phyloP scores from a whole-genome alignment of 192 early-diverging fungal genomes.

The Spinellus fusiger region DNA sequence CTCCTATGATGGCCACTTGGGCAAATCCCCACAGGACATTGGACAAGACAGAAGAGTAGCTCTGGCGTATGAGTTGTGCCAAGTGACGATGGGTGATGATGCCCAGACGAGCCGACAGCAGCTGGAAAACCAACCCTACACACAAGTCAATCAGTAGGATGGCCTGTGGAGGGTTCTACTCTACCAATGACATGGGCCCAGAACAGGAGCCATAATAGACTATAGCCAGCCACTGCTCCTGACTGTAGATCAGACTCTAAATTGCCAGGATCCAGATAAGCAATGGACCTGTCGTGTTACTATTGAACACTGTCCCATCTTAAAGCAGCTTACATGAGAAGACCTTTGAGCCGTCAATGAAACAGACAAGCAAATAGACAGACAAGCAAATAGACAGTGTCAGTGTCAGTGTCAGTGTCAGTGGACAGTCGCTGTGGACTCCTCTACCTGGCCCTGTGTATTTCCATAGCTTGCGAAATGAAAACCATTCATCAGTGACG shows the following conservation, averaged over 20 bases:
- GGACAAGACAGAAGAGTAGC: constrained; percentile 43
- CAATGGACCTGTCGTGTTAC: constrained; percentile 42
- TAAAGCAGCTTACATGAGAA: background rate
- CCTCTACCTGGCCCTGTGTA: constrained; percentile 59
- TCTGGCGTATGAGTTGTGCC: constrained; percentile 44
- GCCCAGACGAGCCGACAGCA: constrained; percentile 54
- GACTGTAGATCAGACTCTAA: constrained; percentile 65
- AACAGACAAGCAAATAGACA: no score
- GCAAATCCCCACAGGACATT: constrained; percentile 53
- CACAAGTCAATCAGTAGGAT: background rate
- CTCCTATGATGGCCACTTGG: constrained; percentile 63
- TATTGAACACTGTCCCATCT: background rate
- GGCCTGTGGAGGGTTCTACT: background rate
- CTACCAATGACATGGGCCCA: constrained; percentile 54
- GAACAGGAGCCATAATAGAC: constrained; percentile 60
- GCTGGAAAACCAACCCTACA: constrained; percentile 51
- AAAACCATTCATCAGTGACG: constrained; percentile 34
- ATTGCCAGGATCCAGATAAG: constrained; percentile 70
- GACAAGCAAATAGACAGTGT: background rate
- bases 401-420: background rate
- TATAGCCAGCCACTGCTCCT: constrained; percentile 60
- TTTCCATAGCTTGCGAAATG: constrained; percentile 55
- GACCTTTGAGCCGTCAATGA: no score
- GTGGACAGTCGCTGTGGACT: background rate
- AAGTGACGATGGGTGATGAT: constrained; percentile 59